Percentiles rank a stretch among this genome's conserved stretches.
Conservation (phyloP, 2,329 filamentous ascomycete species). For the Amesomyces nigricolor region DNA sequence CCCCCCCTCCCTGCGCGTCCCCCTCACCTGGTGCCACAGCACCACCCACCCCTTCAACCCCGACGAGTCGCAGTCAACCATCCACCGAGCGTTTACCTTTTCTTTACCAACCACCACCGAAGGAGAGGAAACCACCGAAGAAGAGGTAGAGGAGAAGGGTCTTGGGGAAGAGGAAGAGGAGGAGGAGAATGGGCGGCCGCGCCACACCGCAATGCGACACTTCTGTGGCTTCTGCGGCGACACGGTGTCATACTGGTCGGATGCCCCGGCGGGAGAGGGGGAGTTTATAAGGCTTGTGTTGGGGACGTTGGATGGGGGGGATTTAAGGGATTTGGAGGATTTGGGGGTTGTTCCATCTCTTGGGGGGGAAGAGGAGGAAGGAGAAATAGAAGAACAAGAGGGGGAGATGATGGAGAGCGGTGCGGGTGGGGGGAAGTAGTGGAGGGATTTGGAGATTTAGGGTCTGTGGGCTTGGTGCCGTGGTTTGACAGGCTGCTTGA, state of each 20-base stretch:
- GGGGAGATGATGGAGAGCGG: constrained; percentile 27
- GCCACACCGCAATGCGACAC: constrained; percentile 52
- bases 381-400: too few relatives aligned
- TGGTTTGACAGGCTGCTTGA: constrained; percentile 83
- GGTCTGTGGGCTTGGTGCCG: constrained; percentile 68
- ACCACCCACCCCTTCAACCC: constrained; percentile 69
- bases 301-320: constrained; percentile 67
- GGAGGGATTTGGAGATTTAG: constrained; percentile 32
- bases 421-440: constrained; percentile 22
- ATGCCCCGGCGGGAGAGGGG: constrained; percentile 62
- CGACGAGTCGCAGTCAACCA: constrained; percentile 65
- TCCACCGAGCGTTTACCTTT: constrained; percentile 65
- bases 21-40: constrained; percentile 73
- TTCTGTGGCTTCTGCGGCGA: constrained; percentile 94
- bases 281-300: constrained; percentile 76
- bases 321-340: constrained; percentile 67
- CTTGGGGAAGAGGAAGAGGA: constrained; percentile 42
- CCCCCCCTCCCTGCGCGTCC: constrained; percentile 73
- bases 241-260: constrained; percentile 76
- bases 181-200: too few relatives aligned
- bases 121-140: neutral
- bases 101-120: constrained; percentile 33
- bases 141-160: neutral
- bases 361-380: constrained; percentile 26
- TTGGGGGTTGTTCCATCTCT: constrained; percentile 59